Base-by-base conservation (phyloP, 768 basidiomycete genomes). In the Crepidotus variabilis region DNA sequence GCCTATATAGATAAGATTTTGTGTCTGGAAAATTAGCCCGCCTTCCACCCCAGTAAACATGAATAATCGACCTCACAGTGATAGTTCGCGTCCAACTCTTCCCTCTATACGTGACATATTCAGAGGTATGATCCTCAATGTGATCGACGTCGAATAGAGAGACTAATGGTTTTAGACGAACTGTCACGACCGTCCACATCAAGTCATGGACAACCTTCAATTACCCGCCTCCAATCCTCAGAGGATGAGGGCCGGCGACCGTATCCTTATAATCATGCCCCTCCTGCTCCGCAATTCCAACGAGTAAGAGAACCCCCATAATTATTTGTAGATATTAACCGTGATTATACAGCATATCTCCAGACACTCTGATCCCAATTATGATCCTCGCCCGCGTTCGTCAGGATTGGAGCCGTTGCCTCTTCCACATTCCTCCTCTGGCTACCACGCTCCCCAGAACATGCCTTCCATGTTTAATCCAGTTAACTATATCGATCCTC, bases 31-130 rank as follows among this genome's bases (percentile, higher is more conserved):
- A 21, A 20, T 5, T 4, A 49, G 4, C 47, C 24, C 21, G 20
- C 22, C 24, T 51, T 47, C 47, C 54, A 54, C 46, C 43, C 21
- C 58, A 39, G 46, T 55, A 45, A 50, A 48, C 54, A 71, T 72
- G 69, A 60, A 66, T 54, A 63, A 65, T 57, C 59, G 66, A 55
- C 59, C 70, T 49, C 66, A 69, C 59, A 65, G 69, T 61, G 69
- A 67, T 64, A 63, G 59, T 57, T 62, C 58, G 58, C 80, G 86
- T 46, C 84, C 85, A 53, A 86, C 82, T 14, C 83, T 90, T 57
- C 88, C 88, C 39, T 79, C 86, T 48, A 88, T 90, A 54, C 83
- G 85, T 50, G 84, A 86, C 68, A 71, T 89, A 57, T 85, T 89
- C 65, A 72, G 79, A 76, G 81, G 88, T 85, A 28, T 34, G 63